Conservation (phyloP, 2,329 filamentous ascomycete species). For the Sporothrix pallida region DNA sequence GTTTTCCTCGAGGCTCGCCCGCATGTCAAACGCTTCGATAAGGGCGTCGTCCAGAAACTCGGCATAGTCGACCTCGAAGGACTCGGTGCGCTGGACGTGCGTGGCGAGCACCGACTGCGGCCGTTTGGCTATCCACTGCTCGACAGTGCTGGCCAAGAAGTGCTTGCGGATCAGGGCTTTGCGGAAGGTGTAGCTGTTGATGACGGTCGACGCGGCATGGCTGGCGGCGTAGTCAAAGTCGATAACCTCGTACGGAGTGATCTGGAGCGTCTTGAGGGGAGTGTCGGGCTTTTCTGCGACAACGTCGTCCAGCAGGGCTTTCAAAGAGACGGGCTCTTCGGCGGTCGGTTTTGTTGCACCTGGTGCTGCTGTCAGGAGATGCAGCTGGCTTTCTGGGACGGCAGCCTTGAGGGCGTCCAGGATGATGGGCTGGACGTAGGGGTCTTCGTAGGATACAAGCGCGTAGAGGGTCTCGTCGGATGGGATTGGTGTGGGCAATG, state of each 20-base stretch:
- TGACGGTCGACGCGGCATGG: conserved; percentile 66
- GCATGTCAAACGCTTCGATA: conserved; percentile 85
- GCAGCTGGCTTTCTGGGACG: conserved; percentile 61
- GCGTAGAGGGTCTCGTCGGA: conserved; percentile 63
- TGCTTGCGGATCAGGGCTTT: conserved; percentile 97
- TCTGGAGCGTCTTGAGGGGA: conserved; percentile 67
- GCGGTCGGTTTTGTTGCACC: conserved; percentile 25
- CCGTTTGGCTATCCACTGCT: conserved; percentile 85
- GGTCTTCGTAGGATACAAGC: conserved; percentile 81
- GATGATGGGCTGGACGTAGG: conserved; percentile 88
- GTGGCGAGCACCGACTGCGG: conserved; percentile 70
- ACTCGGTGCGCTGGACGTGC: conserved; percentile 78
- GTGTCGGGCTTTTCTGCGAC: neutral
- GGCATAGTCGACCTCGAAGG: conserved; percentile 94
- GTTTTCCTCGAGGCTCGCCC: conserved; percentile 77
- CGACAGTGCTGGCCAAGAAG: conserved; percentile 82
- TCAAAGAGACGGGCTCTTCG: conserved; percentile 46
- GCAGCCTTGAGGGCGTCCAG: conserved; percentile 69
- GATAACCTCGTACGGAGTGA: conserved; percentile 83
- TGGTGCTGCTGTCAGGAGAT: conserved; percentile 45
- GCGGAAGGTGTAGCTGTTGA: conserved; percentile 92
- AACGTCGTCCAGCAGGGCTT: conserved; percentile 45
- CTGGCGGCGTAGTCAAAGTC: conserved; percentile 78
- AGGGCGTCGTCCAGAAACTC: conserved; percentile 96
- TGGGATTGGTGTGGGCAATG: neutral